These are phyloP conservation scores for Coccomyxa subellipsoidea DNA, from an alignment of 163 green algal species.

Conservation along the genomic window DNA sequence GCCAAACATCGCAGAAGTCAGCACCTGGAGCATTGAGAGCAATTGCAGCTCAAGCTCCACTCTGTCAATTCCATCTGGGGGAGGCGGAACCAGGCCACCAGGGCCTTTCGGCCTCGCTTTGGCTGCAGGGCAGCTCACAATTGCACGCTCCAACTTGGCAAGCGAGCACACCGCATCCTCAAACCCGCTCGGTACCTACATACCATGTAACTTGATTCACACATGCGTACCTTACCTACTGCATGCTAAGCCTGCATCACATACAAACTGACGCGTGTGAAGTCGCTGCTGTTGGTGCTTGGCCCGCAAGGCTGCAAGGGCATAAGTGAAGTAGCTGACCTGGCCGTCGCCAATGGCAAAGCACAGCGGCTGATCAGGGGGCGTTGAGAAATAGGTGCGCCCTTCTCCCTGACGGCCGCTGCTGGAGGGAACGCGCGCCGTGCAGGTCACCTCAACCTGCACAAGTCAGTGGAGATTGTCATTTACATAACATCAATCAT, in stretches of 20 bases:
- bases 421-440: slow-evolving; percentile 32
- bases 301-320: too few relatives aligned
- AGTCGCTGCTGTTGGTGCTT: too few relatives aligned
- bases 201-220: background rate
- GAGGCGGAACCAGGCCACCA: slow-evolving; percentile 27
- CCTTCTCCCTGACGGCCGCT: slow-evolving; percentile 39
- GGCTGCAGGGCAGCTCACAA: slow-evolving; percentile 43
- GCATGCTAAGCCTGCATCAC: too few relatives aligned
- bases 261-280: too few relatives aligned
- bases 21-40: slow-evolving; percentile 37
- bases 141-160: slow-evolving; percentile 51
- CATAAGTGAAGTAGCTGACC: background rate
- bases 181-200: slow-evolving; percentile 30
- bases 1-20: too few relatives aligned
- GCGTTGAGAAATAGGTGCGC: slow-evolving; percentile 26
- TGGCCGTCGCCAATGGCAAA: slow-evolving; percentile 28
- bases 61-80: slow-evolving; percentile 20
- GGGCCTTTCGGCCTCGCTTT: slow-evolving; percentile 3
- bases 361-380: slow-evolving; percentile 29
- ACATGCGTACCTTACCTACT: too few relatives aligned
- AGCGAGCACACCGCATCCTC: slow-evolving; percentile 58
- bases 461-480: too few relatives aligned
- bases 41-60: slow-evolving; percentile 41
- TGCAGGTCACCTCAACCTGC: slow-evolving; percentile 46
- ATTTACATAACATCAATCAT: too few relatives aligned